Conservation (phyloP, 1,139 yeast genomes). For the Taphrina confusa region DNA sequence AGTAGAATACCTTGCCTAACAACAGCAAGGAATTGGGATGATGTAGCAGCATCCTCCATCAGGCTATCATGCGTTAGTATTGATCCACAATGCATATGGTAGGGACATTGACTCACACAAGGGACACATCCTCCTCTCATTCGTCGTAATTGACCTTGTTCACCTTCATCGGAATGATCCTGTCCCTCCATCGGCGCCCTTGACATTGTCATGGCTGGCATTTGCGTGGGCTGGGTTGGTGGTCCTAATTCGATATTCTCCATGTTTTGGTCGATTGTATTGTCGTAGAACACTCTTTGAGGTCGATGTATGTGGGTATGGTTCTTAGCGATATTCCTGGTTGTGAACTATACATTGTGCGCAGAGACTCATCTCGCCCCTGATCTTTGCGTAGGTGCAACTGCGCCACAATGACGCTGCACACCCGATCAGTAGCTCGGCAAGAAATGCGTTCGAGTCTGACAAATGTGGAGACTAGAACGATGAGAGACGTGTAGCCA, state of each 20-base stretch:
- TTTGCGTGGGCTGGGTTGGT: conserved; percentile 3
- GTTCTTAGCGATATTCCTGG: too few species aligned
- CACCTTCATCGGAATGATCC: conserved; percentile 17
- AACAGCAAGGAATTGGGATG: conserved; percentile 31
- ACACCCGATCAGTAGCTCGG: too few species aligned
- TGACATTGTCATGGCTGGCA: conserved; percentile 7
- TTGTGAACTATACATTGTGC: too few species aligned
- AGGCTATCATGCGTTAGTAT: conserved; percentile 6
- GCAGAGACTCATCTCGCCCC: too few species aligned
- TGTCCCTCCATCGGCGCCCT: conserved; percentile 8
- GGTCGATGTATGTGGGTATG: too few species aligned
- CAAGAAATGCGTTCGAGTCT: too few species aligned
- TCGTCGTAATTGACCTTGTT: conserved; percentile 17
- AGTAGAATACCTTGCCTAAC: too few species aligned
- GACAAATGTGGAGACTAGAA: too few species aligned
- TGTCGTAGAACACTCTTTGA: too few species aligned
- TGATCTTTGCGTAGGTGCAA: too few species aligned
- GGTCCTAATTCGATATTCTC: conserved; percentile 8
- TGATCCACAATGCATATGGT: neutral
- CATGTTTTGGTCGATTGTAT: too few species aligned
- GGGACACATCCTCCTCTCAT: conserved; percentile 33
- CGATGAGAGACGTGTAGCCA: too few species aligned
- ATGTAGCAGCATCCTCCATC: conserved; percentile 31
- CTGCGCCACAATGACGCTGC: conserved; percentile 16
- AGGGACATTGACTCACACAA: neutral